Conservation (phyloP, 2,329 filamentous ascomycete species). For the Lecanosticta acicola region DNA sequence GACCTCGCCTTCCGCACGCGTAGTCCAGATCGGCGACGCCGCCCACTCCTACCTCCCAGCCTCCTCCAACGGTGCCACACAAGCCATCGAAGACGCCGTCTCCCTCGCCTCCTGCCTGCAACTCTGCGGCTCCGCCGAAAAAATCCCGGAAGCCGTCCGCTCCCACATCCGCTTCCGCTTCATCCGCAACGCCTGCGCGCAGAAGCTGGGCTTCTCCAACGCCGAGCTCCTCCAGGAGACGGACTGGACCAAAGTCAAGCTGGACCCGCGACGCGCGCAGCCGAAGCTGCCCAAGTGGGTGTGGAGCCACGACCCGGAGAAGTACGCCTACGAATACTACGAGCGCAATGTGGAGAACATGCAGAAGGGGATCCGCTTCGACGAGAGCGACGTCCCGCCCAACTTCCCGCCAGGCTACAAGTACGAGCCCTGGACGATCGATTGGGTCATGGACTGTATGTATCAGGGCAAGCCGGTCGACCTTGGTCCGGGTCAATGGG, state of each 20-base stretch:
- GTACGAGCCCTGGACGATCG: constrained; percentile 19
- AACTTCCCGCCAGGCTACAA: constrained; percentile 18
- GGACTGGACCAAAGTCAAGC: constrained; percentile 45
- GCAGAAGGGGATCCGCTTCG: constrained; percentile 10
- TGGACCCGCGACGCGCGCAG: constrained; percentile 40
- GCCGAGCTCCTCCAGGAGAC: constrained; percentile 45
- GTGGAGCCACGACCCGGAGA: constrained; percentile 24
- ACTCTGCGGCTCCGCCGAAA: constrained; percentile 5
- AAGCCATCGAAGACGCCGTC: constrained; percentile 43
- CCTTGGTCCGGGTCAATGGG: constrained; percentile 12
- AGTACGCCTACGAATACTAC: constrained; percentile 21
- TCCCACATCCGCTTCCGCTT: constrained; percentile 36
- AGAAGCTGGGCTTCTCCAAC: constrained; percentile 46
- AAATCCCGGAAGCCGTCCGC: constrained; percentile 21
- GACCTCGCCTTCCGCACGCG: constrained; percentile 39
- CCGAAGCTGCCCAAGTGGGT: constrained; percentile 45
- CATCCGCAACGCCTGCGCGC: constrained; percentile 45
- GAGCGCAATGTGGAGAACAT: constrained; percentile 13
- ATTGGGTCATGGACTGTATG: constrained; percentile 16
- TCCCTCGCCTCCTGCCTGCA: constrained; percentile 10
- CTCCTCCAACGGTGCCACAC: constrained; percentile 43
- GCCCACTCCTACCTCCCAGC: constrained; percentile 44
- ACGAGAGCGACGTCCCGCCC: constrained; percentile 15
- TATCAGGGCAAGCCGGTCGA: constrained; percentile 13
- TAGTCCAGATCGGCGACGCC: constrained; percentile 43